Percentiles rank a stretch among this genome's conserved stretches.
Conservation (phyloP, 352 stramenopile genomes). For the Globisporangium viniferum region DNA sequence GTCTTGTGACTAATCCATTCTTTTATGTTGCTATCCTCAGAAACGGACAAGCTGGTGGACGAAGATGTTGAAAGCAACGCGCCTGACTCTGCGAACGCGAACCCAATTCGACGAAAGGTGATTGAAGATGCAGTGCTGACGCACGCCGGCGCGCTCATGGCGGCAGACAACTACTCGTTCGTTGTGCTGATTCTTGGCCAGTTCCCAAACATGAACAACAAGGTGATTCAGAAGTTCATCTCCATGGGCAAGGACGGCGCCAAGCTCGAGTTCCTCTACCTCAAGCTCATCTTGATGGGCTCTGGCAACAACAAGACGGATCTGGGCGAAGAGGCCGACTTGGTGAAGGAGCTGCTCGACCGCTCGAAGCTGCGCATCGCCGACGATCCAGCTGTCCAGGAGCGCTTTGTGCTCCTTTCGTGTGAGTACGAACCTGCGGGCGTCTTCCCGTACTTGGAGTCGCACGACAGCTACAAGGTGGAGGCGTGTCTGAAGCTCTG, state of each 20-base stretch:
- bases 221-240: constrained; percentile 80
- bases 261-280: constrained; percentile 79
- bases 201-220: constrained; percentile 84
- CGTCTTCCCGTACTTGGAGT: constrained; percentile 80
- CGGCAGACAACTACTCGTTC: constrained; percentile 86
- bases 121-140: constrained; percentile 79
- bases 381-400: constrained; percentile 78
- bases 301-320: constrained; percentile 48
- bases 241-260: constrained; percentile 75
- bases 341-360: constrained; percentile 78
- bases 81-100: constrained; percentile 20
- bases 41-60: constrained; percentile 42
- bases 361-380: constrained; percentile 77
- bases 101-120: constrained; percentile 48
- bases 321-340: constrained; percentile 66
- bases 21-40: constrained; percentile 6
- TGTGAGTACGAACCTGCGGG: constrained; percentile 76
- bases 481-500: constrained; percentile 81
- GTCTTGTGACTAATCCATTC: not conserved
- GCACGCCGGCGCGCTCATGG: constrained; percentile 79
- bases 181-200: constrained; percentile 86
- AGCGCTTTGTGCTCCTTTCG: constrained; percentile 76
- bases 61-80: constrained; percentile 33
- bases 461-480: constrained; percentile 87
- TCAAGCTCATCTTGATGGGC: constrained; percentile 74